Percentiles rank a stretch among this genome's conserved stretches.
phyloP scores from a whole-genome alignment of 306 rosid genomes.

The Betula pendula region DNA sequence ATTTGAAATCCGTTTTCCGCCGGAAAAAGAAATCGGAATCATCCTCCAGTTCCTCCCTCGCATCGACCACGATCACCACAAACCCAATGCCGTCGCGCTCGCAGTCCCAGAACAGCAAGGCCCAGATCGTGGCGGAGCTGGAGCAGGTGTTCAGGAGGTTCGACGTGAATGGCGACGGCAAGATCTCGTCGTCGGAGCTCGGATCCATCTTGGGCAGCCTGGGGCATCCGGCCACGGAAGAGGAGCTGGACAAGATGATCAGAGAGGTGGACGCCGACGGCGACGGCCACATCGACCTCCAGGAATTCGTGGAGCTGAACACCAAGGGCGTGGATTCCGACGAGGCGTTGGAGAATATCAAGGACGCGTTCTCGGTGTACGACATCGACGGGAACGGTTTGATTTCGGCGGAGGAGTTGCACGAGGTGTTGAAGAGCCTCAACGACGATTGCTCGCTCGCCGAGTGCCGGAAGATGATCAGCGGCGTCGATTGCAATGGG shows the following conservation, averaged over 20 bases:
- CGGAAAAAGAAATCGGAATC: slow-evolving; percentile 45
- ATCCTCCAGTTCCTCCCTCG: background rate
- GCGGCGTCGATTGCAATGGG: slow-evolving; percentile 78
- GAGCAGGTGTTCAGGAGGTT: slow-evolving; percentile 78
- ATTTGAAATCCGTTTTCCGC: slow-evolving; percentile 63
- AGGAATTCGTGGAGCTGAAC: slow-evolving; percentile 76
- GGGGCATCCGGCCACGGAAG: slow-evolving; percentile 57
- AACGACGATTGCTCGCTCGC: slow-evolving; percentile 80
- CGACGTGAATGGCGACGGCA: slow-evolving; percentile 90
- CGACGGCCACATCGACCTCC: slow-evolving; percentile 75
- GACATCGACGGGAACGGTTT: slow-evolving; percentile 83
- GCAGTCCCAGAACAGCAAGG: slow-evolving; percentile 38
- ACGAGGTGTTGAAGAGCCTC: slow-evolving; percentile 65
- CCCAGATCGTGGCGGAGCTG: slow-evolving; percentile 61
- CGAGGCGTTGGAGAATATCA: slow-evolving; percentile 71
- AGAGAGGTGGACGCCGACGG: slow-evolving; percentile 81
- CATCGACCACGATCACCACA: background rate
- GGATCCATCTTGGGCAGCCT: slow-evolving; percentile 72
- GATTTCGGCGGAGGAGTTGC: slow-evolving; percentile 85
- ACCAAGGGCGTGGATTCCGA: slow-evolving; percentile 75
- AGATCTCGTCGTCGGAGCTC: slow-evolving; percentile 80
- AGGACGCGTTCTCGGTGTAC: slow-evolving; percentile 81
- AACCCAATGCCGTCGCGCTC: slow-evolving; percentile 35
- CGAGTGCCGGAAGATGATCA: slow-evolving; percentile 82
- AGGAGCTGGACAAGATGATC: slow-evolving; percentile 65